Base-by-base conservation (phyloP, 2,329 filamentous ascomycete genomes). In the Talaromyces rugulosus region DNA sequence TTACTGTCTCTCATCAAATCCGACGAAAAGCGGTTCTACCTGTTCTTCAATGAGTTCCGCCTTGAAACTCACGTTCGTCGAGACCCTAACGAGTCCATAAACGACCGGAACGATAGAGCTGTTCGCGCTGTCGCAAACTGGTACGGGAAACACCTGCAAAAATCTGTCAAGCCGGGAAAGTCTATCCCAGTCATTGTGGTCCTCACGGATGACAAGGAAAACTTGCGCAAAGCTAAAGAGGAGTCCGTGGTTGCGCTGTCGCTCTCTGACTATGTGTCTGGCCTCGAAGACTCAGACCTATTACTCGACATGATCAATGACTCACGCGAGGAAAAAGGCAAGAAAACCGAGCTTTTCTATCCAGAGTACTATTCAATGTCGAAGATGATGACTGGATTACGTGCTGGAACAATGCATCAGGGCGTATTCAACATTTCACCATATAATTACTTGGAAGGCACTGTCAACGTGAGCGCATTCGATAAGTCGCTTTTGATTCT, bases 1-100 rank as follows among this genome's bases (percentile, higher is more conserved):
- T 82, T 99, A 56, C 87, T 98, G 67, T 88, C 90, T 27, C 82
- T 99, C 66, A 96, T 93, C 44, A 96, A 94, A 77, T 96, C 94
- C 71, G 92, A 96, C 70, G 92, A 96, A 67, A 99, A 99, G 82
- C 87, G 94, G 60, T 98, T 96, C 74, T 97, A 98, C 72, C 91
- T 99, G 58, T 99, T 99, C 75, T 98, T 98, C 85, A 99, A 99
- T 75, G 95, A 99, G 70, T 99, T 99, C 73, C 86, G 94, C 58
- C 82, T 93, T 44, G 96, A 99, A 76, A 99, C 95, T 0, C 90
- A 96, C 71, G 86, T 97, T 55, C 79, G 84, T 31, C 85, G 95
- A 64, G 84, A 88, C 23, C 76, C 83, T 5, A 89, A 90, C 42
- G 95, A 99, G 80, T 89, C 86, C 3, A 95, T 99, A 77, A 99